Conservation (phyloP, 2,329 filamentous ascomycete species). For the Talaromyces sp. region DNA sequence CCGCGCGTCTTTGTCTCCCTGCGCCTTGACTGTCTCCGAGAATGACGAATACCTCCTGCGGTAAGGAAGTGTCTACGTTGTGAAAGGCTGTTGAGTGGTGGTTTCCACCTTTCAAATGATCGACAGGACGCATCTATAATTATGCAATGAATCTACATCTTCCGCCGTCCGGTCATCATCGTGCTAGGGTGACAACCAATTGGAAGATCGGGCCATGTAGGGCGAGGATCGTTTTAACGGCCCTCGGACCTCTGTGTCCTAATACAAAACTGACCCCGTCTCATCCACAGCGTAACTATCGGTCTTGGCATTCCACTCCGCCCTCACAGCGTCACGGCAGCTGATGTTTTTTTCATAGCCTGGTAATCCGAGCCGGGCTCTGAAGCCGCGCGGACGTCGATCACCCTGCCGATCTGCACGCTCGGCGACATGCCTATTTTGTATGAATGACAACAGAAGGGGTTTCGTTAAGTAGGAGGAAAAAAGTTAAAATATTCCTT, state of each 20-base stretch:
- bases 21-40: not conserved
- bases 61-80: no score
- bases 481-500: not conserved
- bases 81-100: not conserved
- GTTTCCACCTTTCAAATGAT: not conserved
- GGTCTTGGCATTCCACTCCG: not conserved
- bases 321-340: not conserved
- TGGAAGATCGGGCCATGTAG: not conserved
- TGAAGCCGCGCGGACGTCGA: not conserved
- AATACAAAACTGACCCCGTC: not conserved
- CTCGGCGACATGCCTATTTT: not conserved
- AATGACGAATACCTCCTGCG: not conserved
- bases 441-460: not conserved
- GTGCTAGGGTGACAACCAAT: not conserved
- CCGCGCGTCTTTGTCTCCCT: not conserved
- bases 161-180: not conserved
- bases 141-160: not conserved
- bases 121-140: not conserved
- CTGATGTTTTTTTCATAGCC: not conserved
- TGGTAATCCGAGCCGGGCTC: not conserved
- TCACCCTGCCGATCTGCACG: not conserved
- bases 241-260: not conserved
- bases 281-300: not conserved
- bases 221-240: not conserved
- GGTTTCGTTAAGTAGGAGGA: not conserved